Evolutionary conservation across 1,139 yeast genomes (phyloP), one percentile per base, ranked within the genome.

Genomic region (Yamadazyma taylorii): DNA sequence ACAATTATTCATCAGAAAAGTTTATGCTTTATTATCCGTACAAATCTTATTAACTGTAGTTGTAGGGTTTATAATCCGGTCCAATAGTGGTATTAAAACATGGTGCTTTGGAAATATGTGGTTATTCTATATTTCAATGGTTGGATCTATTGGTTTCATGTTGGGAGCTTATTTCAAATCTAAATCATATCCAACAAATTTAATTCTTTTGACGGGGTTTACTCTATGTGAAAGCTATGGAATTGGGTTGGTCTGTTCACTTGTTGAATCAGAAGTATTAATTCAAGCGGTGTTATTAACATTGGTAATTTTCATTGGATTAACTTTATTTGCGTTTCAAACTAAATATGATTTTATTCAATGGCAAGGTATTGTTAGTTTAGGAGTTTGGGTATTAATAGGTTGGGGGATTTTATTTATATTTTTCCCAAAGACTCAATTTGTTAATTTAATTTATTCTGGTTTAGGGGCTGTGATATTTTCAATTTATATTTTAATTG

Each of bases 291-390:
- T 87, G 14, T 57, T 80, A 29, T 70, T 88, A 39, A 88, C 96
- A 0, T 60, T 77, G 19, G 63, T 85, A 12, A 75, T 88, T 5
- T 88, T 88, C 45, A 61, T 79, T 21, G 95, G 95, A 0, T 77
- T 88, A 41, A 81, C 95, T 0, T 35, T 79, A 17, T 82, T 87
- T 61, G 92, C 96, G 3, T 68, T 84, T 60, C 95, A 88, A 57
- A 76, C 90, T n/a, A 81, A 78, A 54, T 85, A 85, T 53, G 95
- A 87, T 56, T 80, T 85, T 55, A 76, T 83, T 10, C 73, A 84
- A 40, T 82, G 89, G 82, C 79, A 81, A 42, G 84, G 88, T 13
- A 73, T 72, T 31, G 65, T 81, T 38, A 77, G 79, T 27, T 71
- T 78, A 55, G 77, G 75, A 2, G 58, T 88, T 24, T 83, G 88